A percentile compares a stretch with the other conserved stretches of the same genome.
Evolutionary conservation across 2,329 filamentous ascomycete genomes (phyloP).

Genomic region (Fusarium anthophilum): DNA sequence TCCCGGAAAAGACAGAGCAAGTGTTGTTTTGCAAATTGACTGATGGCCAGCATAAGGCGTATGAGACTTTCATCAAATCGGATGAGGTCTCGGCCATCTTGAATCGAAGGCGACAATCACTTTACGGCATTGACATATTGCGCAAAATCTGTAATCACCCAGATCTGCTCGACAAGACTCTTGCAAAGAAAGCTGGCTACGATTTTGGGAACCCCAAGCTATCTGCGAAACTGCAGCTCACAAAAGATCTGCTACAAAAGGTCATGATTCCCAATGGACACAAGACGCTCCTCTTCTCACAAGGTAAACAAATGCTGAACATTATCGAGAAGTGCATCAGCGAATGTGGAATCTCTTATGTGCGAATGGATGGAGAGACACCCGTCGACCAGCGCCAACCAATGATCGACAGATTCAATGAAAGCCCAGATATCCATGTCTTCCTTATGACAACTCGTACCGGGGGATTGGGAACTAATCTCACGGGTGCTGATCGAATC

Average conservation of each 20-base stretch:
- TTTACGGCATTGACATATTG: slow-evolving; percentile 90
- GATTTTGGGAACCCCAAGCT: slow-evolving; percentile 80
- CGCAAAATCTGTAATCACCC: slow-evolving; percentile 99
- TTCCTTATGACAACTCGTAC: slow-evolving; percentile 97
- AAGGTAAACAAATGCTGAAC: slow-evolving; percentile 94
- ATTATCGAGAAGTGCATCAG: slow-evolving; percentile 87
- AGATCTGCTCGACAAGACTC: slow-evolving; percentile 76
- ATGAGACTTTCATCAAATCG: slow-evolving; percentile 82
- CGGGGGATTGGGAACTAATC: slow-evolving; percentile 90
- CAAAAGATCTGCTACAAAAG: slow-evolving; percentile 80
- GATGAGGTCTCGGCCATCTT: slow-evolving; percentile 88
- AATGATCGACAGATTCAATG: slow-evolving; percentile 94
- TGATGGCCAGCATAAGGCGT: slow-evolving; percentile 76
- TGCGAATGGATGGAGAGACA: slow-evolving; percentile 94
- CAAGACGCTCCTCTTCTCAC: slow-evolving; percentile 92
- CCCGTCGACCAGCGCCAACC: slow-evolving; percentile 87
- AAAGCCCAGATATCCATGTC: slow-evolving; percentile 78
- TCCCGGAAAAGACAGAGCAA: slow-evolving; percentile 95
- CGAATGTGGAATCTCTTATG: slow-evolving; percentile 75
- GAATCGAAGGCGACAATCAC: slow-evolving; percentile 76
- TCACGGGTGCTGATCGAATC: slow-evolving; percentile 93
- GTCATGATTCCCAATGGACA: slow-evolving; percentile 92
- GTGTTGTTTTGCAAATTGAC: slow-evolving; percentile 97
- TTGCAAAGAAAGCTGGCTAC: slow-evolving; percentile 69
- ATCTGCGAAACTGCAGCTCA: slow-evolving; percentile 96